phyloP scores from a whole-genome alignment of 768 basidiomycete genomes.

The Leccinum rimulosum region DNA sequence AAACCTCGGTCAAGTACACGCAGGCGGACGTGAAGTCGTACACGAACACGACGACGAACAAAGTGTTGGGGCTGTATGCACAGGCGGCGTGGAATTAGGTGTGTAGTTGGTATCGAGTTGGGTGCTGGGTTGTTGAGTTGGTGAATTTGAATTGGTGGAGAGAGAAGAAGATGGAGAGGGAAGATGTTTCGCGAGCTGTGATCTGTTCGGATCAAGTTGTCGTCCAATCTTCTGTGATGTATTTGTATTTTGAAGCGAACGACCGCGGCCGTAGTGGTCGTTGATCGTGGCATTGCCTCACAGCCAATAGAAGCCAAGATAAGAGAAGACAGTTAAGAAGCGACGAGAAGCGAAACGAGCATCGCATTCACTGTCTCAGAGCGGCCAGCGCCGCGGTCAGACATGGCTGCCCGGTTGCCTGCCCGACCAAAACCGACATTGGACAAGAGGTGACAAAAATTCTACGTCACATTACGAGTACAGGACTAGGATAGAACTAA shows the following conservation, averaged over 20 bases:
- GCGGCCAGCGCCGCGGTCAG: too few species aligned
- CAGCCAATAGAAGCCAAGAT: background rate
- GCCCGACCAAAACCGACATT: background rate
- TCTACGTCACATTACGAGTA: background rate
- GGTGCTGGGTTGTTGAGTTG: background rate
- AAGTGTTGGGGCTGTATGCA: conserved; percentile 42
- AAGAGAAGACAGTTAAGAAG: background rate
- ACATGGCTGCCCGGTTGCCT: background rate
- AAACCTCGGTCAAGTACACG: conserved; percentile 49
- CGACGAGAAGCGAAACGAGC: background rate
- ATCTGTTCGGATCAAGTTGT: too few species aligned
- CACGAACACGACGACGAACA: conserved; percentile 41
- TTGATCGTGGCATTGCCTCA: too few species aligned
- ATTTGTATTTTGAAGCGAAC: too few species aligned
- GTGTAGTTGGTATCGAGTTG: background rate
- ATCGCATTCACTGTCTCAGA: background rate
- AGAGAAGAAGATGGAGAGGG: background rate
- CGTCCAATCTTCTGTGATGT: too few species aligned
- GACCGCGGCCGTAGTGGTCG: too few species aligned
- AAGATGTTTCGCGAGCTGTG: background rate
- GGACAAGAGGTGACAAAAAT: background rate
- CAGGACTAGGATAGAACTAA: background rate
- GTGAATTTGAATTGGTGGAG: too few species aligned
- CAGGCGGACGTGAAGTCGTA: conserved; percentile 53
- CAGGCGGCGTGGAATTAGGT: conserved; percentile 31